phyloP scores from a whole-genome alignment of 352 stramenopile species.

The Phytophthora podocarpi region DNA sequence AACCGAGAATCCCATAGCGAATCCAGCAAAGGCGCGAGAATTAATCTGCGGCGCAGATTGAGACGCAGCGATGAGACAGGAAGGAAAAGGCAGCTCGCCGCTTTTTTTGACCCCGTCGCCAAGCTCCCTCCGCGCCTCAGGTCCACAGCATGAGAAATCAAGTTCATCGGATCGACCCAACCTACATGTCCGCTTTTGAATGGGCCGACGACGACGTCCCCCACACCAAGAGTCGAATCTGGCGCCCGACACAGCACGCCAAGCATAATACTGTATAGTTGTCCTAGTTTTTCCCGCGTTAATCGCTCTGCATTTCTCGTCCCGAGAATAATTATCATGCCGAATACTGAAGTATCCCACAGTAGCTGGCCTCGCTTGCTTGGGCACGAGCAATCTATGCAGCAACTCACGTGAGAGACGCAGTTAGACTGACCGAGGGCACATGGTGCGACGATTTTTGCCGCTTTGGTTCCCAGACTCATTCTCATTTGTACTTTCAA shows the following conservation, averaged over 20 bases:
- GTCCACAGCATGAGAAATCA: conserved; percentile 18
- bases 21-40: conserved; percentile 7
- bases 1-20: conserved; percentile 3
- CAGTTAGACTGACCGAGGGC: conserved; percentile 4
- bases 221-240: no score
- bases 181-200: conserved; percentile 5
- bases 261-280: no score
- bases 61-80: conserved; percentile 23
- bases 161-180: background rate
- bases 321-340: background rate
- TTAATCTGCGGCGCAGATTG: conserved; percentile 21
- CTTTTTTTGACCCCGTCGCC: conserved; percentile 18
- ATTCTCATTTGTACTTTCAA: conserved; percentile 37
- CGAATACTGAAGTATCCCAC: conserved; percentile 25
- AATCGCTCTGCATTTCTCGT: conserved; percentile 25
- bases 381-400: conserved; percentile 21
- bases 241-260: no score
- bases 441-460: background rate
- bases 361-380: conserved; percentile 23
- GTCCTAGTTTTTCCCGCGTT: conserved; percentile 22
- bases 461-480: conserved; percentile 13
- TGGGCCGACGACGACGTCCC: background rate
- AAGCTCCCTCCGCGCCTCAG: background rate
- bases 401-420: conserved; percentile 23
- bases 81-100: no score